phyloP scores from a whole-genome alignment of 192 early-diverging fungal species.

The Linnemannia hyalina region DNA sequence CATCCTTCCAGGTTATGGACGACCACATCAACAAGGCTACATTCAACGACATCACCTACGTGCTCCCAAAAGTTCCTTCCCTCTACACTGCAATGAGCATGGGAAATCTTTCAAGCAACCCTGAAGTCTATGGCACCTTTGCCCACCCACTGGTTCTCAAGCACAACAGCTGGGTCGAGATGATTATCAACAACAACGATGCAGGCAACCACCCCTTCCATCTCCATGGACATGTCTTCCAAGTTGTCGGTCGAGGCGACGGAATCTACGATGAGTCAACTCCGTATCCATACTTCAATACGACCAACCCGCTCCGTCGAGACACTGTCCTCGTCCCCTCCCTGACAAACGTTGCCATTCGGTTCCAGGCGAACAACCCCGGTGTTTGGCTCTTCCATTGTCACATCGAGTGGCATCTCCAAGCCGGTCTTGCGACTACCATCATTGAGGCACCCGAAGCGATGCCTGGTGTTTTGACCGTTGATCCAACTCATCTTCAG shows the following conservation, averaged over 20 bases:
- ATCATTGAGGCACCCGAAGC: conserved; percentile 65
- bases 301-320: conserved; percentile 62
- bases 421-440: conserved; percentile 66
- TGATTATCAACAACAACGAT: conserved; percentile 75
- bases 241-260: conserved; percentile 66
- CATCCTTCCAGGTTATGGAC: conserved; percentile 68
- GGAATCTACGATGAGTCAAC: conserved; percentile 57
- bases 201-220: conserved; percentile 75
- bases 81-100: conserved; percentile 68
- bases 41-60: conserved; percentile 79
- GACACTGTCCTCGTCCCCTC: conserved; percentile 74
- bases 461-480: neutral
- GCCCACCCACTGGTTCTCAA: conserved; percentile 63
- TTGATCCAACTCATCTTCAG: conserved; percentile 59
- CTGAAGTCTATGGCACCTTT: conserved; percentile 64
- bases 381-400: conserved; percentile 57
- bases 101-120: conserved; percentile 58
- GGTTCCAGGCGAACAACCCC: conserved; percentile 42
- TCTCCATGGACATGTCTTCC: conserved; percentile 78
- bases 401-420: conserved; percentile 65
- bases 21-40: conserved; percentile 81
- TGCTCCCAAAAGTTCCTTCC: conserved; percentile 69
- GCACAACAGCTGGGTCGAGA: conserved; percentile 66
- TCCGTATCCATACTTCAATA: conserved; percentile 37
- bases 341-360: neutral